These are phyloP conservation scores for Cladosporium oxysporum DNA, from an alignment of 2,329 filamentous ascomycete species.

Conservation along the genomic window DNA sequence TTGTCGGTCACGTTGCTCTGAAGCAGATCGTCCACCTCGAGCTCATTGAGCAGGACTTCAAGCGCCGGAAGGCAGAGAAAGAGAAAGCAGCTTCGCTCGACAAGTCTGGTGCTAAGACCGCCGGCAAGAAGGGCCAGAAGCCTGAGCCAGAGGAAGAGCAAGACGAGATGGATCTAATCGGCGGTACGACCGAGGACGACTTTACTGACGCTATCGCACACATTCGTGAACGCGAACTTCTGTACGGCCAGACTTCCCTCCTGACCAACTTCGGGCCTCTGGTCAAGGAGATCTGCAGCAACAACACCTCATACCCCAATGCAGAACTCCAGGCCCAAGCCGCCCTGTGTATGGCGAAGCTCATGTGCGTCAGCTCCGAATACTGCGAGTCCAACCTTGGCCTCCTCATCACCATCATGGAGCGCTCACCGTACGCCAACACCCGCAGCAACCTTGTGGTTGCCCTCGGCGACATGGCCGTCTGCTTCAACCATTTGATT, in stretches of 20 bases:
- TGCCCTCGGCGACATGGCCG: conserved; percentile 96
- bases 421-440: conserved; percentile 87
- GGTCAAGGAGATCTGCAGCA: conserved; percentile 89
- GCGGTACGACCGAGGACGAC: conserved; percentile 92
- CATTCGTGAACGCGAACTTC: conserved; percentile 79
- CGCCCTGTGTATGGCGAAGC: conserved; percentile 90
- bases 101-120: conserved; percentile 40
- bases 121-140: conserved; percentile 51
- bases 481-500: conserved; percentile 98
- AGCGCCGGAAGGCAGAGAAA: conserved; percentile 88
- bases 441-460: conserved; percentile 96
- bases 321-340: conserved; percentile 88
- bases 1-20: conserved; percentile 94
- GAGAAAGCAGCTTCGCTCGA: conserved; percentile 59
- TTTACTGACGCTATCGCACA: conserved; percentile 85
- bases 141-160: conserved; percentile 63
- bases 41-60: conserved; percentile 96
- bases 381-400: conserved; percentile 94
- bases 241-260: conserved; percentile 80
- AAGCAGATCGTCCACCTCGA: conserved; percentile 99
- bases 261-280: conserved; percentile 89
- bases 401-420: conserved; percentile 95
- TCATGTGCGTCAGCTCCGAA: conserved; percentile 97
- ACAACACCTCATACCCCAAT: conserved; percentile 90
- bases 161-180: conserved; percentile 94